These are phyloP conservation scores for Cytospora chrysosperma DNA, from an alignment of 2,329 filamentous ascomycete genomes.

Conservation along the genomic window DNA sequence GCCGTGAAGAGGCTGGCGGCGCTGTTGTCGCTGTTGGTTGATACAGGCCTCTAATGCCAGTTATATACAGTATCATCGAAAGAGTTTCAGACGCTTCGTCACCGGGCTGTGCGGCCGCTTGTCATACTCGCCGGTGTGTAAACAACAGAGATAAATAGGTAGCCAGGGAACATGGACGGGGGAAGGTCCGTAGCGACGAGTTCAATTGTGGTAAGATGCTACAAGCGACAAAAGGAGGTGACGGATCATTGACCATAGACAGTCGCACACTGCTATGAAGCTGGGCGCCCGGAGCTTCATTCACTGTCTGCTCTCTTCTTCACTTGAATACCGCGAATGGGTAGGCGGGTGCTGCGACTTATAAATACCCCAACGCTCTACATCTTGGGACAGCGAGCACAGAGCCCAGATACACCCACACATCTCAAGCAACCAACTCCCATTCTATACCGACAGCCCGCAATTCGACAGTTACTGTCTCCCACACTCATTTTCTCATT, in stretches of 20 bases:
- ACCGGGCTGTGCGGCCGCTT: background rate
- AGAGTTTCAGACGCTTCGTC: background rate
- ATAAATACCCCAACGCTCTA: background rate
- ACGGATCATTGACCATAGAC: background rate
- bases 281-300: background rate
- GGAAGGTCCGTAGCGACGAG: too few species aligned
- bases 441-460: background rate
- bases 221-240: background rate
- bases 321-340: background rate
- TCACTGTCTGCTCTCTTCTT: background rate
- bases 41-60: background rate
- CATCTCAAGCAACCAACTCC: background rate
- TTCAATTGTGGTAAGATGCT: too few species aligned
- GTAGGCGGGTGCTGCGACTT: background rate
- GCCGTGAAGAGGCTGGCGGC: background rate
- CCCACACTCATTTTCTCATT: too few species aligned
- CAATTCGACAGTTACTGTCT: background rate
- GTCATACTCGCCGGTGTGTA: background rate
- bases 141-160: background rate
- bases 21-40: background rate
- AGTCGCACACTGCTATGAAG: background rate
- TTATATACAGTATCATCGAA: background rate
- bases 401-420: background rate
- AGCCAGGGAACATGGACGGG: too few species aligned
- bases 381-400: background rate